A percentile compares a stretch with the other conserved stretches of the same genome.
Conservation (phyloP, 805 yeast genomes). For the Starmerella bombi region DNA sequence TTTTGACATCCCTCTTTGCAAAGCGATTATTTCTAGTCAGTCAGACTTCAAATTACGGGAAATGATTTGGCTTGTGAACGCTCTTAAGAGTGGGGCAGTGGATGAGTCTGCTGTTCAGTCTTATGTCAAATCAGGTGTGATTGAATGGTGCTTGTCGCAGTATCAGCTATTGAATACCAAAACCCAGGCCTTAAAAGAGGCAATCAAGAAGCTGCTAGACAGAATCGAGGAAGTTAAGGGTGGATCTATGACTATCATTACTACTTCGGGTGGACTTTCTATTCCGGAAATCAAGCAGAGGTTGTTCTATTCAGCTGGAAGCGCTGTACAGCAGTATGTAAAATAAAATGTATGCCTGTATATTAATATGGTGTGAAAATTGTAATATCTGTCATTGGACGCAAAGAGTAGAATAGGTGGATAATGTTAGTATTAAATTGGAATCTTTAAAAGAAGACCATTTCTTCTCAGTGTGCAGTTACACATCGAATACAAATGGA, state of each 20-base stretch:
- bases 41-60: slow-evolving; percentile 37
- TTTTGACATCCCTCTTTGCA: slow-evolving; percentile 35
- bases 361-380: too few relatives aligned
- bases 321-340: not conserved
- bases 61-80: slow-evolving; percentile 50
- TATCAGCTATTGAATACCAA: slow-evolving; percentile 7
- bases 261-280: slow-evolving; percentile 16
- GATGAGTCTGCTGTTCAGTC: slow-evolving; percentile 40
- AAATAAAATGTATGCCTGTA: too few relatives aligned
- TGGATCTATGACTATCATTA: slow-evolving; percentile 12
- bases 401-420: too few relatives aligned
- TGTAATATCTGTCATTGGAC: too few relatives aligned
- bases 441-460: too few relatives aligned
- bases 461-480: too few relatives aligned
- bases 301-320: slow-evolving; percentile 6
- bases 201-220: slow-evolving; percentile 10
- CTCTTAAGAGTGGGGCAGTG: slow-evolving; percentile 37
- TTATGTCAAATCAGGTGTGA: slow-evolving; percentile 39
- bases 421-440: too few relatives aligned
- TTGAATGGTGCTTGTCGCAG: slow-evolving; percentile 53
- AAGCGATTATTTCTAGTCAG: slow-evolving; percentile 18
- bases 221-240: slow-evolving; percentile 15
- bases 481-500: too few relatives aligned
- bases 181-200: slow-evolving; percentile 8
- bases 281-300: slow-evolving; percentile 6